Conservation (phyloP, 2,329 filamentous ascomycete species). For the Ophiocordyceps australis region DNA sequence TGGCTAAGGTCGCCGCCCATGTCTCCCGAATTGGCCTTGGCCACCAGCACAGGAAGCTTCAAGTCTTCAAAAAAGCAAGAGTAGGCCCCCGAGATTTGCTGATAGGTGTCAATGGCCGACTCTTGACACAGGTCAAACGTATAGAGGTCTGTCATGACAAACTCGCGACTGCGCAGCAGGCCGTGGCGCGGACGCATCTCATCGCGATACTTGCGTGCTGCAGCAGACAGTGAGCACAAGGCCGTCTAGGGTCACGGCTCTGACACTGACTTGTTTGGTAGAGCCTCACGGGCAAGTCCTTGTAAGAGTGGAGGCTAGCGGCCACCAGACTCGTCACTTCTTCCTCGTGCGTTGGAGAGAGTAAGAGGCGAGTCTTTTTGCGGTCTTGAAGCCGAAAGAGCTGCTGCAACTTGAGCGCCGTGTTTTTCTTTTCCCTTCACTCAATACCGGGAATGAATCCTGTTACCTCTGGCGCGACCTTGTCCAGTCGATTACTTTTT, state of each 20-base stretch:
- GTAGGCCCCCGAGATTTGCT: constrained; percentile 57
- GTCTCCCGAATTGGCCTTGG: constrained; percentile 82
- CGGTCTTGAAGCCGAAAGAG: constrained; percentile 69
- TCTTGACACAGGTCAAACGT: constrained; percentile 62
- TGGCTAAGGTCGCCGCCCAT: constrained; percentile 91
- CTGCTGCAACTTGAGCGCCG: too few relatives aligned
- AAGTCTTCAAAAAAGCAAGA: constrained; percentile 62
- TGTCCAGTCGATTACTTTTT: constrained; percentile 62
- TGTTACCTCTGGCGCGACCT: constrained; percentile 51
- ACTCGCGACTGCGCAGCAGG: constrained; percentile 73
- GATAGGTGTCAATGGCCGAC: constrained; percentile 66
- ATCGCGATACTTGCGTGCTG: constrained; percentile 85
- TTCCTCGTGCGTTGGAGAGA: constrained; percentile 91
- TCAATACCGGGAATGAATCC: too few relatives aligned
- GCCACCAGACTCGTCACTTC: constrained; percentile 77
- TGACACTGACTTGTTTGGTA: constrained; percentile 64
- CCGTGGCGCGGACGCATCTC: constrained; percentile 80
- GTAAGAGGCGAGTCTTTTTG: constrained; percentile 53
- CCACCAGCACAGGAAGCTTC: constrained; percentile 67
- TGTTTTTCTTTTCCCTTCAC: too few relatives aligned
- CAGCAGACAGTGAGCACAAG: constrained; percentile 5
- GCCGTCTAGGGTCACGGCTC: neutral
- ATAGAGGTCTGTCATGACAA: constrained; percentile 96
- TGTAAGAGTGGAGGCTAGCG: constrained; percentile 60
- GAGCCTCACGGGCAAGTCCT: constrained; percentile 65